Evolutionary conservation across 768 basidiomycete genomes (phyloP), one percentile per base, ranked within the genome.

Genomic region (Phallus indusiatus): DNA sequence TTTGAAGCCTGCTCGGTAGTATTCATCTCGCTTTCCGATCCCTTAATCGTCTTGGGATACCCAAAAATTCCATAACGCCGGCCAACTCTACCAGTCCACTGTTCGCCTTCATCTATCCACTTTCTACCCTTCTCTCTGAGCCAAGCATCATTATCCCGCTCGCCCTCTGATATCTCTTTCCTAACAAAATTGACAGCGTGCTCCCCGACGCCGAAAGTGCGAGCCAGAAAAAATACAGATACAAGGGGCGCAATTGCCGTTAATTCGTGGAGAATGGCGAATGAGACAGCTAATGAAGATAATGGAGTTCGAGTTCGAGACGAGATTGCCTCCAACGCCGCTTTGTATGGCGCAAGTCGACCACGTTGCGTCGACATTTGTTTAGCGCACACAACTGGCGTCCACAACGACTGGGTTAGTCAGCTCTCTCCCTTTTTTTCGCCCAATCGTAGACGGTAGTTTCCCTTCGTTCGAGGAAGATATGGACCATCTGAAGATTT

Each of bases 181-280:
- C 65, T 36, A 0, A 82, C 66, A 21, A 71, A 67, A 20, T 71
- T 67, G 24, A 92, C 81, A 59, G 90, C 69, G 42, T 70, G 73
- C 55, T 87, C 84, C 0, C 94, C 93, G 21, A 89, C 69, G 2
- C 86, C 88, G 1, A 89, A 64, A 5, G 78, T 68, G 35, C 85
- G 76, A 9, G 90, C 82, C 0, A 76, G 75, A 66, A 82, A 90
- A 69, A 92, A 95, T 42, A 89, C 68, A 36, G 82, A 80, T 4
- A 86, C 78, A 28, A 94, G 77, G 1, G 93, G 90, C 0, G 83
- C 75, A 54, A 94, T 67, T 0, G 93, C 91, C 0, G 91, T 93
- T 11, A 90, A 63, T 67, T 96, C 93, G 67, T 96, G 94, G 1
- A 96, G 75, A 55, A 94, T 72, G 5, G 81, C 83, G 63, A 96